phyloP scores from a whole-genome alignment of 1,284 basidiomycete genomes.

The Boletus holoroseus region DNA sequence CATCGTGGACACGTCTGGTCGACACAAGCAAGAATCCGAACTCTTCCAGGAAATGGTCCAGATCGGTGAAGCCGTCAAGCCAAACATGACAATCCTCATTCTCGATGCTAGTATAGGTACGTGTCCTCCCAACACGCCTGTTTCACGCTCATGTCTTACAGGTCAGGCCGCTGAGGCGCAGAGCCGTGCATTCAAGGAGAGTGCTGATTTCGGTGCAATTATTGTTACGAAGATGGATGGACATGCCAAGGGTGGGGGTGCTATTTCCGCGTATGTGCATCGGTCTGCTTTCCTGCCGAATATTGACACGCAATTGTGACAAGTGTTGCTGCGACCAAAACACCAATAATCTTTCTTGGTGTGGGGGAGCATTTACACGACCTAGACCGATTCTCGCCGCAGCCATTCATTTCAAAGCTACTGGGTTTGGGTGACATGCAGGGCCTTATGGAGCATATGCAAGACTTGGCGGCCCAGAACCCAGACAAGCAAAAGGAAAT shows the following conservation, averaged over 20 bases:
- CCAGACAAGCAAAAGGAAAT: conserved; percentile 97
- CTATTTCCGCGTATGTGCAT: conserved; percentile 87
- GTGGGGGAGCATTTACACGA: conserved; percentile 97
- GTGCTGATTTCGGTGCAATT: conserved; percentile 95
- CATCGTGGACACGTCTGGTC: conserved; percentile 96
- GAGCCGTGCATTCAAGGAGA: conserved; percentile 95
- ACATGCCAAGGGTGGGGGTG: conserved; percentile 98
- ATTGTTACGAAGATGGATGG: conserved; percentile 99
- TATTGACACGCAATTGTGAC: conserved; percentile 13
- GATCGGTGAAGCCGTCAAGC: conserved; percentile 89
- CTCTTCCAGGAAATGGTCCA: conserved; percentile 98
- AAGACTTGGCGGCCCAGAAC: conserved; percentile 87
- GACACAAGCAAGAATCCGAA: conserved; percentile 97
- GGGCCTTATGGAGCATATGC: conserved; percentile 97
- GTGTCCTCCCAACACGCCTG: neutral
- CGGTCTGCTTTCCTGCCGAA: neutral
- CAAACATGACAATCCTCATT: conserved; percentile 88
- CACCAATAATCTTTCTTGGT: conserved; percentile 98
- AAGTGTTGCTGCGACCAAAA: conserved; percentile 96
- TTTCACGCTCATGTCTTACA: conserved; percentile 30
- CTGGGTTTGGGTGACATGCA: conserved; percentile 95
- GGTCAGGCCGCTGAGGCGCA: conserved; percentile 98
- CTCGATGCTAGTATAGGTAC: conserved; percentile 83
- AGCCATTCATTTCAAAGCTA: conserved; percentile 96
- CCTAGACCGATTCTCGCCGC: conserved; percentile 91